phyloP scores from a whole-genome alignment of 2,329 filamentous ascomycete genomes.

The Botrytis cinerea region DNA sequence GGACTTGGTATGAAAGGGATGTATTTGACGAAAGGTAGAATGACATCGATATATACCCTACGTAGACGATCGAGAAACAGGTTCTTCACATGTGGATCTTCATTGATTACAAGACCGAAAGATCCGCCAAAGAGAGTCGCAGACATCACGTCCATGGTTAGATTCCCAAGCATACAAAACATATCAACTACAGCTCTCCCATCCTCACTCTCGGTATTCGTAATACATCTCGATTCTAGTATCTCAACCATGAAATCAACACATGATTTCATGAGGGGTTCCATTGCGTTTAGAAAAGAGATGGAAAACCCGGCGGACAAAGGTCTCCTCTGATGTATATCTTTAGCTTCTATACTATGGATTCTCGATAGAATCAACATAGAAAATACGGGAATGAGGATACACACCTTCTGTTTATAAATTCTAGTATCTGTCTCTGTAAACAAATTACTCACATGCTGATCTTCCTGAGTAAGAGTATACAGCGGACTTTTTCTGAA shows the following conservation, averaged over 20 bases:
- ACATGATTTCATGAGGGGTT: not conserved
- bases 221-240: not conserved
- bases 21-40: not conserved
- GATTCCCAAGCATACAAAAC: not conserved
- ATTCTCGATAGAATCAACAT: not conserved
- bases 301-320: not conserved
- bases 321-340: not conserved
- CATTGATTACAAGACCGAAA: not conserved
- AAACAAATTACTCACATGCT: not conserved
- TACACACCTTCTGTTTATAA: not conserved
- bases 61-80: not conserved
- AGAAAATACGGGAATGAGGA: not conserved
- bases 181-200: not conserved
- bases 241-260: not conserved
- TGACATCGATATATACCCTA: not conserved
- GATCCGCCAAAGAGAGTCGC: not conserved
- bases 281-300: not conserved
- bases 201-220: not conserved
- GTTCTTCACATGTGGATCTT: not conserved
- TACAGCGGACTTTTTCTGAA: not conserved
- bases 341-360: not conserved
- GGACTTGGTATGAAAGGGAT: not conserved
- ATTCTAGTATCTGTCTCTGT: not conserved
- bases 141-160: not conserved
- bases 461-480: not conserved